Evolutionary conservation across 2,329 filamentous ascomycete species (phyloP).

Genomic region (Colletotrichum liriopes): DNA sequence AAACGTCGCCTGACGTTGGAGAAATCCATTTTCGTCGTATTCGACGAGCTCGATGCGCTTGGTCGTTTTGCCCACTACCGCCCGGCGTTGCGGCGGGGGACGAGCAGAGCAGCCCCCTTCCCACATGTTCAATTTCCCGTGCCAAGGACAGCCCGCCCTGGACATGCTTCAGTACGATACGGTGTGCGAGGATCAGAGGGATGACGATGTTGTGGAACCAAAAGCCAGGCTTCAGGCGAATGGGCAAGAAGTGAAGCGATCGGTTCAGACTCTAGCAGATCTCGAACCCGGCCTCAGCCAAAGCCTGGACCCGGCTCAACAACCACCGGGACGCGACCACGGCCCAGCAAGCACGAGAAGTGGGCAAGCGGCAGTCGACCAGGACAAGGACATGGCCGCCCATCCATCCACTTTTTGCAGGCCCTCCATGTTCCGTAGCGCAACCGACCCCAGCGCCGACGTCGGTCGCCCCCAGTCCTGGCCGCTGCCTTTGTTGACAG

Average conservation of each 20-base stretch:
- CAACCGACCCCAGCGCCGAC: slow-evolving; percentile 32
- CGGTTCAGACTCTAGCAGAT: slow-evolving; percentile 35
- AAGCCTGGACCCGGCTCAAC: slow-evolving; percentile 7
- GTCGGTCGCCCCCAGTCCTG: slow-evolving; percentile 32
- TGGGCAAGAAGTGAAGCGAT: slow-evolving; percentile 30
- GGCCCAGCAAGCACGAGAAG: slow-evolving; percentile 3
- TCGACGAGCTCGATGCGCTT: slow-evolving; percentile 10
- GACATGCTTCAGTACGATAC: slow-evolving; percentile 24
- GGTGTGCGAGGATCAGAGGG: slow-evolving; percentile 26
- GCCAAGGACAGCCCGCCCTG: slow-evolving; percentile 19
- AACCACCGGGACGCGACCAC: not conserved
- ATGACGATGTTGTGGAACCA: slow-evolving; percentile 38
- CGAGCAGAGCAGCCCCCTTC: slow-evolving; percentile 6
- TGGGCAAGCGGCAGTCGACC: slow-evolving; percentile 11
- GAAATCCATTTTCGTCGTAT: slow-evolving; percentile 12
- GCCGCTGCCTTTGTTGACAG: slow-evolving; percentile 26
- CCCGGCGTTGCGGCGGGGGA: not conserved
- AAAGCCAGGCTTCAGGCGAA: slow-evolving; percentile 26
- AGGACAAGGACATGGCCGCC: slow-evolving; percentile 12
- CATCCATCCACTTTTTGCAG: slow-evolving; percentile 29
- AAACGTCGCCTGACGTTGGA: slow-evolving; percentile 27
- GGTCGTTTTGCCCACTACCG: not conserved
- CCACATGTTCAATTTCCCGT: slow-evolving; percentile 14
- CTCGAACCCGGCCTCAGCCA: slow-evolving; percentile 21
- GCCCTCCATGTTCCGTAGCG: not conserved